Percentiles rank a stretch among this genome's conserved stretches.
phyloP scores from a whole-genome alignment of 2,329 filamentous ascomycete species.

The Nectriaceae sp. region DNA sequence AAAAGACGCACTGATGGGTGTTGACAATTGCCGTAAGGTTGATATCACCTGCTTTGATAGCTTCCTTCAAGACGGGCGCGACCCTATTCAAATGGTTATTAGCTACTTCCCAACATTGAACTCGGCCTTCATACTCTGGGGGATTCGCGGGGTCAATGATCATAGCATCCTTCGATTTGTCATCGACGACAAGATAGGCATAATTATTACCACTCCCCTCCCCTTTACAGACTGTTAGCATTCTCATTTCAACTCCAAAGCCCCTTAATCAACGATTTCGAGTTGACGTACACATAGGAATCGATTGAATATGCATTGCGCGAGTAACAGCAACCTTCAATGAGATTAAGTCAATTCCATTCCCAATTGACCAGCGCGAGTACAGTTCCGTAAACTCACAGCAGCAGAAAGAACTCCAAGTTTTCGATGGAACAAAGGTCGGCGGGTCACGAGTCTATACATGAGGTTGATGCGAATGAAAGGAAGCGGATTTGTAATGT shows the following conservation, averaged over 20 bases:
- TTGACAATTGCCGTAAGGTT: constrained; percentile 91
- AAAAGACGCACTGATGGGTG: constrained; percentile 82
- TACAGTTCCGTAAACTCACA: constrained; percentile 17
- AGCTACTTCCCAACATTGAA: constrained; percentile 2
- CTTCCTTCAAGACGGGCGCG: constrained; percentile 68
- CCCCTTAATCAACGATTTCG: not conserved
- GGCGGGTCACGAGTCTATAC: constrained; percentile 43
- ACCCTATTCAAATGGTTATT: constrained; percentile 46
- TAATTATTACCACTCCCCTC: constrained; percentile 80
- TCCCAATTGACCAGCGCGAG: not conserved
- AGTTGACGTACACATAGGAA: constrained; percentile 78
- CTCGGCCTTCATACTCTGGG: constrained; percentile 61
- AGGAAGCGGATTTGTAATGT: constrained; percentile 27
- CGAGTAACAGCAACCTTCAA: constrained; percentile 24
- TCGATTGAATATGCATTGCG: constrained; percentile 81
- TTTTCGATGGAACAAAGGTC: constrained; percentile 36
- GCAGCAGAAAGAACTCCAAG: constrained; percentile 23
- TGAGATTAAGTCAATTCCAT: too few relatives aligned
- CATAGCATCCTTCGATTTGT: constrained; percentile 75
- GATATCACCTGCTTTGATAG: constrained; percentile 70
- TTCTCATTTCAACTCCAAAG: not conserved
- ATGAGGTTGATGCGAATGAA: constrained; percentile 35
- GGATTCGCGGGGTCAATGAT: constrained; percentile 82
- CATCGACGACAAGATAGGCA: constrained; percentile 78
- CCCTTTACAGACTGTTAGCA: constrained; percentile 52